A percentile compares a stretch with the other conserved stretches of the same genome.
phyloP scores from a whole-genome alignment of 2,329 filamentous ascomycete species.

The Phialophora chinensis region DNA sequence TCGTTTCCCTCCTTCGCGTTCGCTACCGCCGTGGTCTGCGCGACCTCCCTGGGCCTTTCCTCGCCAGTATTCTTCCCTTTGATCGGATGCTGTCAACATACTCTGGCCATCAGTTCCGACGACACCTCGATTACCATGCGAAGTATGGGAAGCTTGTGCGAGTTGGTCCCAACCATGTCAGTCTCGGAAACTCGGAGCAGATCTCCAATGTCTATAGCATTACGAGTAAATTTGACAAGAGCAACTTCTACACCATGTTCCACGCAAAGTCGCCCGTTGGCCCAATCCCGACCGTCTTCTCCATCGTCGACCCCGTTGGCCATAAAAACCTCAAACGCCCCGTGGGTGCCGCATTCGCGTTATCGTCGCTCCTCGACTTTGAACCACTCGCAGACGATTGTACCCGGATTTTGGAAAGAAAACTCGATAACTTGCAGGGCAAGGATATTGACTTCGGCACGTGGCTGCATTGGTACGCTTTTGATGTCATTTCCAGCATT shows the following conservation, averaged over 20 bases:
- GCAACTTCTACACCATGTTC: constrained; percentile 33
- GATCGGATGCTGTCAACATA: constrained; percentile 40
- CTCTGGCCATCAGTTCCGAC: constrained; percentile 38
- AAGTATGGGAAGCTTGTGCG: constrained; percentile 43
- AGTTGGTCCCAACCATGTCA: constrained; percentile 44
- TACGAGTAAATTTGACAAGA: constrained; percentile 34
- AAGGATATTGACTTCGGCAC: constrained; percentile 41
- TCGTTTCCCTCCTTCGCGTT: constrained; percentile 13
- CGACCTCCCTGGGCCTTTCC: constrained; percentile 42
- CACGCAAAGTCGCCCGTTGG: constrained; percentile 35
- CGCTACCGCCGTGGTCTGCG: constrained; percentile 24
- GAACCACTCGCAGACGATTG: constrained; percentile 46
- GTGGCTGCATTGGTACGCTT: constrained; percentile 47
- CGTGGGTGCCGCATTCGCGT: constrained; percentile 49
- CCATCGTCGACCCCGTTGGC: constrained; percentile 47
- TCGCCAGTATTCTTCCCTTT: constrained; percentile 40
- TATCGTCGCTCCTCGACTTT: constrained; percentile 50
- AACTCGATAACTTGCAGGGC: constrained; percentile 29
- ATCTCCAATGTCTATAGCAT: constrained; percentile 38
- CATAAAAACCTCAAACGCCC: constrained; percentile 51
- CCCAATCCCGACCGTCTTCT: constrained; percentile 47
- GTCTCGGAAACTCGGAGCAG: constrained; percentile 34
- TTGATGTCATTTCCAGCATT: constrained; percentile 47
- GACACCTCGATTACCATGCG: constrained; percentile 38
- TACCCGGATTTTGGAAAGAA: constrained; percentile 27